Conservation (phyloP, 164 flowering plant genomes). For the Vitis riparia region DNA sequence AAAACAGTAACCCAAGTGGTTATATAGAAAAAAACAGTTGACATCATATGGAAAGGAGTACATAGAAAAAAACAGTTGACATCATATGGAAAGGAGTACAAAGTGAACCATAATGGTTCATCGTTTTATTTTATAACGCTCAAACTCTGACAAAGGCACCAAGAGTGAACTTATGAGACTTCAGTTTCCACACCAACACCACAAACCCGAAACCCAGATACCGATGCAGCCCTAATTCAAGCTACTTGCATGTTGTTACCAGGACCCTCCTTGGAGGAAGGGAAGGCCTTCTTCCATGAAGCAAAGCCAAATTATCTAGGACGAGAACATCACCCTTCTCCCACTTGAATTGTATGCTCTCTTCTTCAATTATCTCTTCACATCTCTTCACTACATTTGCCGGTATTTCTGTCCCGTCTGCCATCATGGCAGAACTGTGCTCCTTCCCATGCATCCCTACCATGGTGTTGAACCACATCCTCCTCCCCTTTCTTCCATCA, state of each 20-base stretch:
- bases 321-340: constrained; percentile 64
- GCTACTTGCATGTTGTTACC: constrained; percentile 51
- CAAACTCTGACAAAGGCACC: too few species aligned
- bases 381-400: constrained; percentile 45
- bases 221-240: background rate
- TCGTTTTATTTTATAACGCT: too few species aligned
- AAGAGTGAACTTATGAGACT: too few species aligned
- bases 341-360: constrained; percentile 65
- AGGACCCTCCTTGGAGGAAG: constrained; percentile 58
- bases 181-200: too few species aligned
- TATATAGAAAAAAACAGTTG: too few species aligned
- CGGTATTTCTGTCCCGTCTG: constrained; percentile 57
- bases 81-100: too few species aligned
- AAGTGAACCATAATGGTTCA: too few species aligned
- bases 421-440: constrained; percentile 44
- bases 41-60: too few species aligned
- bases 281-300: constrained; percentile 65
- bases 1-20: too few species aligned
- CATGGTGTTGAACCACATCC: constrained; percentile 66
- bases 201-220: too few species aligned
- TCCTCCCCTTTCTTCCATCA: constrained; percentile 51
- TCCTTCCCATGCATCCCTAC: constrained; percentile 62
- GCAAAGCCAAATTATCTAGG: constrained; percentile 59
- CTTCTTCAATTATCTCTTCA: constrained; percentile 62
- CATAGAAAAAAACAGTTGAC: too few species aligned